Evolutionary conservation across 1,284 basidiomycete species (phyloP), one percentile per base, ranked within the genome.

Genomic region (Sporisorium iseilematis-ciliati): DNA sequence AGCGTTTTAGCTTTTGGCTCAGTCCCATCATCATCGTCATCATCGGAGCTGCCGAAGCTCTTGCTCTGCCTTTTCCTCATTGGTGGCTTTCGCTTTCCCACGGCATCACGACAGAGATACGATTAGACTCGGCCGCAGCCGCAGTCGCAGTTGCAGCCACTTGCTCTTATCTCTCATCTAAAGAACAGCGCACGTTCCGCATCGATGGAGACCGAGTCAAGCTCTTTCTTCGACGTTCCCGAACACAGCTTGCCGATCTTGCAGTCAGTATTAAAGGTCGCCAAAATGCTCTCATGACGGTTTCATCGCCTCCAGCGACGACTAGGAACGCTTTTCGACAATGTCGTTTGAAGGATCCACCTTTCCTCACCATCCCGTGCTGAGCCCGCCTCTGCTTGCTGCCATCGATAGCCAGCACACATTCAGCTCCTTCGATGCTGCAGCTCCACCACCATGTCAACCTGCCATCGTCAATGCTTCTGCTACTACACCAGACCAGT

Each of bases 371-470:
- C 64, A 66, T 26, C 65, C 70, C 14, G 51, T 74, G 51, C 51
- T 74, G 26, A 74, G 71, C 48, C 62, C 71, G n/a, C 71, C 71
- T 26, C 43, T 74, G 33, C 50, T 69, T 10, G 65, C 71, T 35
- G 55, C 58, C n/a, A 58, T 74, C 46, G 71, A 69, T 18, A 74
- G 71, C 29, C 62, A 74, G 33, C 71, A 74, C 40, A 59, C 41
- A 2, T 74, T 74, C 35, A 55, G 65, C 55, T 49, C 62, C 20
- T 52, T 56, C 33, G 51, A 62, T 51, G 50, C 52, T 25, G 40
- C 25, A 31, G 31, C n/a, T n/a, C 26, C 51, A n/a, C 31, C 29
- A 18, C 20, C 61, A 8, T 55, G 55, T 25, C 59, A 41, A 35
- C 33, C 23, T 33, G 23, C 31, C 43, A 49, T 7, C 5, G 50